Conservation (phyloP, 2,329 filamentous ascomycete genomes). For the Eutypa lata region DNA sequence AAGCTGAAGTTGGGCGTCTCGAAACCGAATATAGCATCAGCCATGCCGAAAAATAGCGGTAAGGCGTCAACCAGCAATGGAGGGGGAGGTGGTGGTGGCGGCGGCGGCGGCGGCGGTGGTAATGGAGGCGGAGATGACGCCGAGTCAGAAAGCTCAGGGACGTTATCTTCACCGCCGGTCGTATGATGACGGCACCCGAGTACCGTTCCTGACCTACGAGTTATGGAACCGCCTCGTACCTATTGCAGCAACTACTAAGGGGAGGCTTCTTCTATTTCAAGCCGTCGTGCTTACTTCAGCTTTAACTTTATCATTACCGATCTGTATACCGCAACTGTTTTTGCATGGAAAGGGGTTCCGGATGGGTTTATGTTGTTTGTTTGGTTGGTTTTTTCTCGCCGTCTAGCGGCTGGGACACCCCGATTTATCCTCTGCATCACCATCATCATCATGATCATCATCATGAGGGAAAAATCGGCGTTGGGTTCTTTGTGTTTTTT, state of each 20-base stretch:
- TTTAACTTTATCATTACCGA: background rate
- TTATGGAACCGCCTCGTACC: too few species aligned
- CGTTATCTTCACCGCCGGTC: conserved; percentile 51
- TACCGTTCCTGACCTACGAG: background rate
- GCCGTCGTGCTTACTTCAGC: background rate
- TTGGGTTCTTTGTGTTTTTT: background rate
- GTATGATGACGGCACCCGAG: conserved; percentile 12
- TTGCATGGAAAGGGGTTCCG: background rate
- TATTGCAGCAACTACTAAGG: background rate
- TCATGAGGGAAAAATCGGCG: background rate
- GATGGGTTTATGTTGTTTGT: conserved; percentile 3
- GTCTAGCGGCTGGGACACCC: too few species aligned
- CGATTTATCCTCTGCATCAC: background rate
- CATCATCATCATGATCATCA: background rate
- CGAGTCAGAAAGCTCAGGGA: conserved; percentile 55
- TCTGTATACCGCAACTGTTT: background rate
- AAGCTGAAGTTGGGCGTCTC: conserved; percentile 41
- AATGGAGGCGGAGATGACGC: conserved; percentile 37
- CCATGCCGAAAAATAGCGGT: conserved; percentile 47
- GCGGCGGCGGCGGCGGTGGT: conserved; percentile 12
- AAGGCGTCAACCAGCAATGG: conserved; percentile 28
- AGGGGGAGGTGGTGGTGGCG: conserved; percentile 5
- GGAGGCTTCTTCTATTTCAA: background rate
- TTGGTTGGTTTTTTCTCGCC: background rate
- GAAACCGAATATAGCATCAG: conserved; percentile 47